phyloP scores from a whole-genome alignment of 306 rosid genomes.

The Morella rubra region DNA sequence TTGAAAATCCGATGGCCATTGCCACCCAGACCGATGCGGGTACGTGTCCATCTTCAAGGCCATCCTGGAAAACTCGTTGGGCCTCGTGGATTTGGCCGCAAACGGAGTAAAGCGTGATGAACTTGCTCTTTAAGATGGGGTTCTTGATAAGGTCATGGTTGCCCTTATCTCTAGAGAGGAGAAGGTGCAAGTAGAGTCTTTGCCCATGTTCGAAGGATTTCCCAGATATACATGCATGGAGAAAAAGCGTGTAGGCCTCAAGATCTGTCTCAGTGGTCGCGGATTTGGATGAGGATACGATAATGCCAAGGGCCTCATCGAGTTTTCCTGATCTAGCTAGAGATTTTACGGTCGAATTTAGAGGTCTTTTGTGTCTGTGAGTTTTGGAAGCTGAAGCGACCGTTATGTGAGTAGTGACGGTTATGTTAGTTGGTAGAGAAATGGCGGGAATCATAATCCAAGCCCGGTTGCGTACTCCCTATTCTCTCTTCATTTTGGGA shows the following conservation, averaged over 20 bases:
- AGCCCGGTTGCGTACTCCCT: background rate
- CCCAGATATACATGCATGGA: conserved; percentile 53
- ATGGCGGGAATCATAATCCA: conserved; percentile 48
- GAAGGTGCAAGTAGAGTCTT: conserved; percentile 45
- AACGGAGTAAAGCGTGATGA: conserved; percentile 60
- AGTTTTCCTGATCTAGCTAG: conserved; percentile 50
- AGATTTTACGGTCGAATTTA: conserved; percentile 36
- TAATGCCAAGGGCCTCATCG: conserved; percentile 51
- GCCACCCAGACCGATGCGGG: conserved; percentile 55
- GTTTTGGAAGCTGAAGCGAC: conserved; percentile 25
- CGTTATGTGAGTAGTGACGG: conserved; percentile 35
- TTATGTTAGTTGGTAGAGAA: conserved; percentile 33
- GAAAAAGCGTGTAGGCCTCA: conserved; percentile 37
- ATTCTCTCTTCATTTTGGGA: background rate
- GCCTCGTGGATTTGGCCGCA: conserved; percentile 53
- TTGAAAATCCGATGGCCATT: conserved; percentile 55
- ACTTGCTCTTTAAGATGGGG: conserved; percentile 53
- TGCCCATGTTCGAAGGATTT: conserved; percentile 52
- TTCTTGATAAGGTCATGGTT: conserved; percentile 29
- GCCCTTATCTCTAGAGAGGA: conserved; percentile 15
- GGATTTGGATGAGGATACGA: conserved; percentile 41
- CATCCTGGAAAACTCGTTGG: conserved; percentile 35
- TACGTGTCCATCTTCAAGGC: conserved; percentile 2
- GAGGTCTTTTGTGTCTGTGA: background rate
- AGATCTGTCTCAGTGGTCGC: conserved; percentile 24